Percentiles rank a stretch among this genome's conserved stretches.
These are phyloP conservation scores for Cercospora citrullina DNA, from an alignment of 2,329 filamentous ascomycete genomes.

Conservation along the genomic window DNA sequence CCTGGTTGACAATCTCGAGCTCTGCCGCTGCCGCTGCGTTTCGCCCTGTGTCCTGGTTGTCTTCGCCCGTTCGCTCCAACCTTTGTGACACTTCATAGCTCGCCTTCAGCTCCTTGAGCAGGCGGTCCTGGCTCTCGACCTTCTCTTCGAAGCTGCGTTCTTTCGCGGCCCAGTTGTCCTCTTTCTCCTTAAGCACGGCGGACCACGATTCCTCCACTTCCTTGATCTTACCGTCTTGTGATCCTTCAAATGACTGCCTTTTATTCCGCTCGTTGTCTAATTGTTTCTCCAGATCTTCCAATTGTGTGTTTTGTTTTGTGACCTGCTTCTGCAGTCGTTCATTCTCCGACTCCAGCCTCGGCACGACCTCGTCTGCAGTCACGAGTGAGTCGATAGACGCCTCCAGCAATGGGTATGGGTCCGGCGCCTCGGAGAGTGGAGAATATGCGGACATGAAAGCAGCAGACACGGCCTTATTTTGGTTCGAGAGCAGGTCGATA, in stretches of 20 bases:
- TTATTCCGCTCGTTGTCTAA: conserved; percentile 75
- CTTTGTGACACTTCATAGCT: conserved; percentile 96
- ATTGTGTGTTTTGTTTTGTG: conserved; percentile 70
- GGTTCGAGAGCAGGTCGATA: conserved; percentile 93
- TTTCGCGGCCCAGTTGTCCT: conserved; percentile 93
- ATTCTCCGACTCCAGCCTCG: conserved; percentile 86
- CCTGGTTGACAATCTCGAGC: conserved; percentile 87
- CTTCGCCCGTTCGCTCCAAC: conserved; percentile 69
- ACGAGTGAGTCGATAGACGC: conserved; percentile 94
- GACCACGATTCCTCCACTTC: conserved; percentile 89
- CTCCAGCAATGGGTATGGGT: conserved; percentile 94
- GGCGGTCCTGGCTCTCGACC: conserved; percentile 85
- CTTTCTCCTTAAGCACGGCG: conserved; percentile 87
- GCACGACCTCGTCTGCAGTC: conserved; percentile 86
- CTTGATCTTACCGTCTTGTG: conserved; percentile 76
- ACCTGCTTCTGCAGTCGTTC: conserved; percentile 80
- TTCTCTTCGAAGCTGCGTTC: conserved; percentile 91
- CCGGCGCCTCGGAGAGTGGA: conserved; percentile 88
- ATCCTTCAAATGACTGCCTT: conserved; percentile 73
- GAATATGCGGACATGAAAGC: conserved; percentile 93
- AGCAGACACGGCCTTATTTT: conserved; percentile 90
- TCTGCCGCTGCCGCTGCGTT: conserved; percentile 80
- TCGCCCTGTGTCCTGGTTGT: conserved; percentile 55
- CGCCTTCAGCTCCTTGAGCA: conserved; percentile 92
- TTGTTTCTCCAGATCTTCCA: conserved; percentile 78